phyloP scores from a whole-genome alignment of 768 basidiomycete genomes.

The Phanerochaete sordida region DNA sequence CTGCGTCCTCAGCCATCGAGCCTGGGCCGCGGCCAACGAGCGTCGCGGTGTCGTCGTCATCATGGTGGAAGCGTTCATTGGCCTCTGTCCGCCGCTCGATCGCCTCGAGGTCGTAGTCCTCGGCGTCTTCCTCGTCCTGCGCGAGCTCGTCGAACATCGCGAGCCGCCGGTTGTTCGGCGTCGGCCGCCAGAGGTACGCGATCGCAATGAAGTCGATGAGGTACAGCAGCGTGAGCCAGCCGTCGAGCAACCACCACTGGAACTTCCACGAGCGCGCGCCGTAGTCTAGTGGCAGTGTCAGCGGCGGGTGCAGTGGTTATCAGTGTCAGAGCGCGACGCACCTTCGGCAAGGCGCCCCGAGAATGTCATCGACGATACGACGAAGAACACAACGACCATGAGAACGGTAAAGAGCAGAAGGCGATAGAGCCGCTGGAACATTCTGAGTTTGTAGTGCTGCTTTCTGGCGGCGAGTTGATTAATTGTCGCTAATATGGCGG shows the following conservation, averaged over 20 bases:
- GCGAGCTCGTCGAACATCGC: conserved; percentile 97
- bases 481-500: conserved; percentile 65
- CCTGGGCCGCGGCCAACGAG: conserved; percentile 59
- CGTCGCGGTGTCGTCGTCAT: conserved; percentile 69
- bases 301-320: no score
- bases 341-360: conserved; percentile 91
- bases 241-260: conserved; percentile 97
- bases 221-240: conserved; percentile 89
- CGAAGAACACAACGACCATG: conserved; percentile 85
- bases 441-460: conserved; percentile 78
- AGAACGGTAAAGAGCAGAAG: conserved; percentile 81
- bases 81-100: conserved; percentile 52
- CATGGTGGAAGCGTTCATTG: conserved; percentile 24
- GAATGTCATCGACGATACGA: conserved; percentile 88
- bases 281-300: no score
- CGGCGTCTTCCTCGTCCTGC: conserved; percentile 90
- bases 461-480: conserved; percentile 81
- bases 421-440: conserved; percentile 86
- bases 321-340: no score
- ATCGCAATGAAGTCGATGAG: conserved; percentile 76
- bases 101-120: conserved; percentile 86
- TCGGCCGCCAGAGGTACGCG: conserved; percentile 91
- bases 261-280: conserved; percentile 86
- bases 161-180: conserved; percentile 84
- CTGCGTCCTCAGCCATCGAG: conserved; percentile 56